Base-by-base conservation (phyloP, 2,329 filamentous ascomycete species). In the Colletotrichum siamense region DNA sequence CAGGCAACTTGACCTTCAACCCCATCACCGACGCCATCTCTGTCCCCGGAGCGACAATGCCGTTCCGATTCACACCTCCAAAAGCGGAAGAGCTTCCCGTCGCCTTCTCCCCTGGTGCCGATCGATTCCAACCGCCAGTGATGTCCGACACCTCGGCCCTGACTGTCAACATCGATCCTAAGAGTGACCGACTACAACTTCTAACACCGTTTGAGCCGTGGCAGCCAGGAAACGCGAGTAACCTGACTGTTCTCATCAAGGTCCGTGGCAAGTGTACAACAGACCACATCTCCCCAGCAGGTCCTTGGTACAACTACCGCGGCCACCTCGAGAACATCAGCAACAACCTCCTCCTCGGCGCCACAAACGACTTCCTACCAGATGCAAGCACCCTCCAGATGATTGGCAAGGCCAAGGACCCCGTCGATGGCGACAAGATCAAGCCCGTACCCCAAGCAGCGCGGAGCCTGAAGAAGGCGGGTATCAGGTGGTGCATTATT, bases 291-390 rank as follows among this genome's bases (percentile, higher is more conserved):
- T 84, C 83, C 1, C 83, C 84, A 2, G 84, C 84, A 0, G 84
- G 84, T 0, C 83, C 83, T 1, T 86, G 84, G 85, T 85, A 83
- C 59, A 83, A 83, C 15, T 86, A 84, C 66, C 82, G 84, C 3
- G 85, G 84, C 4, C 84, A 86, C 65, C 81, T 86, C 3, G 83
- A 84, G 44, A 85, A 85, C 55, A 85, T 86, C 66, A 82, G 80
- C 76, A 82, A 84, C 77, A 85, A 85, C 76, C 81, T 83, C 71
- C 81, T 85, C 9, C 79, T 83, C 32, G 84, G 79, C 22, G 85
- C 82, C 10, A 80, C 78, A 22, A 85, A 84, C 66, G 81, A 78
- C 16, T 82, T 83, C 69, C 73, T 84, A 2, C 79, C 80, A 0
- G 72, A 79, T 28, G 73, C 63, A 75, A 77, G 78, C 32, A 80